Evolutionary conservation across 2,329 filamentous ascomycete species (phyloP).

Genomic region (Zasmidium citrigriseum): DNA sequence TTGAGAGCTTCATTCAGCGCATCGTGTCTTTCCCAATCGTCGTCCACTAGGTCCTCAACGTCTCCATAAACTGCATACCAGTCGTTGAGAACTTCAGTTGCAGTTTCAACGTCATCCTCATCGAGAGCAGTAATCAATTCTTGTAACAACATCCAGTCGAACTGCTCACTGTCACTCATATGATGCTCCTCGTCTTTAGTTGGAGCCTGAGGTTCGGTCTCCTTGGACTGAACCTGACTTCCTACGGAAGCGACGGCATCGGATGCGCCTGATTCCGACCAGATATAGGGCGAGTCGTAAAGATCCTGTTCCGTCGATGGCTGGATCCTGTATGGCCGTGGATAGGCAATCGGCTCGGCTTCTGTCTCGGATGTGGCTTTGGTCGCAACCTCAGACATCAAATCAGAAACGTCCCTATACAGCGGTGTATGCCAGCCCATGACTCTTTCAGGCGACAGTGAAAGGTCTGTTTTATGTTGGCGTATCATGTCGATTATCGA

Average conservation of each 20-base stretch:
- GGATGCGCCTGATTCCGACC: too few species aligned
- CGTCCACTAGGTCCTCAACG: constrained; percentile 6
- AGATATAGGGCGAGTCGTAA: constrained; percentile 42
- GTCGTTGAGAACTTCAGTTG: constrained; percentile 6
- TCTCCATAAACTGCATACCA: constrained; percentile 13
- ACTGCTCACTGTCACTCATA: too few species aligned
- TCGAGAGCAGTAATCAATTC: constrained; percentile 7
- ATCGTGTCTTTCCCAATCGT: constrained; percentile 1
- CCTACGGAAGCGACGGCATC: too few species aligned
- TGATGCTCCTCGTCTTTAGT: too few species aligned
- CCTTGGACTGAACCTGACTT: too few species aligned
- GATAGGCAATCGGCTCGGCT: constrained; percentile 8
- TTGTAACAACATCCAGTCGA: too few species aligned
- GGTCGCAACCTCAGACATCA: constrained; percentile 18
- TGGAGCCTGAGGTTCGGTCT: too few species aligned
- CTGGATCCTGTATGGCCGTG: not conserved
- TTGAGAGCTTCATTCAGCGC: constrained; percentile 7
- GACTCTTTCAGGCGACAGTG: not conserved
- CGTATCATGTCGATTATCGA: constrained; percentile 15
- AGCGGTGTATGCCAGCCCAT: not conserved
- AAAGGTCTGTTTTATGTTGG: constrained; percentile 5
- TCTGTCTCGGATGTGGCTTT: constrained; percentile 16
- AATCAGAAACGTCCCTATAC: constrained; percentile 15
- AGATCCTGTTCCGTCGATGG: constrained; percentile 53
- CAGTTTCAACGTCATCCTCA: constrained; percentile 3